Conservation (phyloP, 176 grass and related monocot genomes). For the Bromus sterilis region DNA sequence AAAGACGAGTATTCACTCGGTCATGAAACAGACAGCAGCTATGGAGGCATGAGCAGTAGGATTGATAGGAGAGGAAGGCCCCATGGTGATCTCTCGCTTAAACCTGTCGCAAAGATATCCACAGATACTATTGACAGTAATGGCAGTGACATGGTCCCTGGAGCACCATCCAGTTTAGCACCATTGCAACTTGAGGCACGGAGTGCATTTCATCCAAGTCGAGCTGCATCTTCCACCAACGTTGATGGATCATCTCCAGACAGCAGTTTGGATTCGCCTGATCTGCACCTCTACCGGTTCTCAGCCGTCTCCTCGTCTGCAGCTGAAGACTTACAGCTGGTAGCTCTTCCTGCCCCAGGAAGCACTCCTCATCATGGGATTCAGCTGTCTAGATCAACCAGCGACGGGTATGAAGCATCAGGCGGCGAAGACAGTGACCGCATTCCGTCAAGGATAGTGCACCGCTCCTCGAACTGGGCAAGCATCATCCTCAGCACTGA, state of each 20-base stretch:
- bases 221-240: slow-evolving; percentile 36
- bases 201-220: slow-evolving; percentile 72
- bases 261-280: slow-evolving; percentile 92
- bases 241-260: slow-evolving; percentile 71
- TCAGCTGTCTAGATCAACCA: slow-evolving; percentile 76
- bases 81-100: slow-evolving; percentile 54
- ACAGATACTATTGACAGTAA: slow-evolving; percentile 32
- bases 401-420: slow-evolving; percentile 97
- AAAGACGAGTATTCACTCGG: slow-evolving; percentile 30
- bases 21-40: slow-evolving; percentile 46
- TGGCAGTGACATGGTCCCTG: slow-evolving; percentile 27
- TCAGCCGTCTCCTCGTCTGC: slow-evolving; percentile 73
- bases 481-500: slow-evolving; percentile 51
- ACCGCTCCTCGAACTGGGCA: slow-evolving; percentile 90
- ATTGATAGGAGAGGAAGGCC: slow-evolving; percentile 51
- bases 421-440: slow-evolving; percentile 96
- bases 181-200: slow-evolving; percentile 92
- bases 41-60: slow-evolving; percentile 38
- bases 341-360: slow-evolving; percentile 31
- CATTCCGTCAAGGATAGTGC: slow-evolving; percentile 88
- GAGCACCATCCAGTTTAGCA: slow-evolving; percentile 55
- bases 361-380: slow-evolving; percentile 52
- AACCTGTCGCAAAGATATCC: slow-evolving; percentile 80
- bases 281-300: slow-evolving; percentile 73
- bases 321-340: slow-evolving; percentile 61